These are phyloP conservation scores for Starmerella gropengiesseri DNA, from an alignment of 805 yeast species.

Conservation along the genomic window DNA sequence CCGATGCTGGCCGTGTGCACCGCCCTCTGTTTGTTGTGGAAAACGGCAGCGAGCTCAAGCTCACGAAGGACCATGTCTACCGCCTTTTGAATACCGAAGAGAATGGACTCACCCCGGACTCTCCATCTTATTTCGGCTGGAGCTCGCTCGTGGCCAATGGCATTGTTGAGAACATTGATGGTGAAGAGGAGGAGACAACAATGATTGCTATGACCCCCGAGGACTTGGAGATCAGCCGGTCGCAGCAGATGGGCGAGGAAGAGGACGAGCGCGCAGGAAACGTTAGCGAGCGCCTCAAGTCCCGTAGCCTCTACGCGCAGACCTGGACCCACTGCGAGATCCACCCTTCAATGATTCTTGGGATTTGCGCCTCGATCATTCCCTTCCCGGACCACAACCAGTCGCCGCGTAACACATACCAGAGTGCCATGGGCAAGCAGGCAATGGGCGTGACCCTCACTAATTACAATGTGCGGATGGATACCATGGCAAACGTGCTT, in stretches of 20 bases:
- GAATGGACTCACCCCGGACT: constrained; percentile 39
- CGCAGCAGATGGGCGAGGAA: constrained; percentile 28
- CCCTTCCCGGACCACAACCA: constrained; percentile 99
- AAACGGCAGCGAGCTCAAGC: constrained; percentile 69
- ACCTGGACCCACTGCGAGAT: constrained; percentile 98
- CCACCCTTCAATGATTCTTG: constrained; percentile 97
- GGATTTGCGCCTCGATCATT: constrained; percentile 96
- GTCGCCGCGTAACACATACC: constrained; percentile 98
- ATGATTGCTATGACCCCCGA: constrained; percentile 99
- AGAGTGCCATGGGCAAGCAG: constrained; percentile 99
- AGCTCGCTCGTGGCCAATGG: constrained; percentile 71
- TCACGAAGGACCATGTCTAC: constrained; percentile 74
- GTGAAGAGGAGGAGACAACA: constrained; percentile 97
- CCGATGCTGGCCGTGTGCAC: constrained; percentile 98
- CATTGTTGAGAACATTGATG: constrained; percentile 91
- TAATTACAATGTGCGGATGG: constrained; percentile 94
- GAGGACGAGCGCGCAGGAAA: constrained; percentile 30
- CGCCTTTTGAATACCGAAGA: constrained; percentile 48
- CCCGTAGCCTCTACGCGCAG: constrained; percentile 47
- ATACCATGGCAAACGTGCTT: constrained; percentile 95
- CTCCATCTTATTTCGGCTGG: constrained; percentile 63
- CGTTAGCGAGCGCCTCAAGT: constrained; percentile 79
- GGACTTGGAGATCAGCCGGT: constrained; percentile 62
- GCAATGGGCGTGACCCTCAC: constrained; percentile 99
- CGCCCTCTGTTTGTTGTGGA: constrained; percentile 93